These are phyloP conservation scores for Canariomyces notabilis DNA, from an alignment of 2,329 filamentous ascomycete genomes.

Conservation along the genomic window DNA sequence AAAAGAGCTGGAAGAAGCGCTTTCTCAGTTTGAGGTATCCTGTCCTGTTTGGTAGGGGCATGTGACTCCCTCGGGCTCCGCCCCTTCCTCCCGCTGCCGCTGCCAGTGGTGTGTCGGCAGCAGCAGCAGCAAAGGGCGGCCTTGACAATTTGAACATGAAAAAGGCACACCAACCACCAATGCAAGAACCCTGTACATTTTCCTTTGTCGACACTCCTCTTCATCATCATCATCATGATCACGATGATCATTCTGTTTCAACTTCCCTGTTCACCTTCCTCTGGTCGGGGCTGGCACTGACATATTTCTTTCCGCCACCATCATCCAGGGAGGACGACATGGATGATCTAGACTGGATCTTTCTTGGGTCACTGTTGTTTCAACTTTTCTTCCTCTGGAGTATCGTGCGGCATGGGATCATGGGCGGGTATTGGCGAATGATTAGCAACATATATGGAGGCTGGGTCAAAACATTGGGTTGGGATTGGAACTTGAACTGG, in stretches of 20 bases:
- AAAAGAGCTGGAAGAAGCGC: slow-evolving; percentile 22
- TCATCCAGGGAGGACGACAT: slow-evolving; percentile 8
- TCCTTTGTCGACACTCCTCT: slow-evolving; percentile 22
- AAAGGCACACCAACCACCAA: slow-evolving; percentile 6
- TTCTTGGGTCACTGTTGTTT: slow-evolving; percentile 20
- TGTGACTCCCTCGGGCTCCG: slow-evolving; percentile 20
- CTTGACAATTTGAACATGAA: slow-evolving; percentile 2
- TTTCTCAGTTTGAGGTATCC: slow-evolving; percentile 20
- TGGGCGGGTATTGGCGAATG: background rate
- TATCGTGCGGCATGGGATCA: slow-evolving; percentile 13
- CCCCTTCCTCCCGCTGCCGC: no score
- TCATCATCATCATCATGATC: no score
- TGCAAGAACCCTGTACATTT: slow-evolving; percentile 24
- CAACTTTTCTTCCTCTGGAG: slow-evolving; percentile 21
- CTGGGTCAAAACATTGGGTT: no score
- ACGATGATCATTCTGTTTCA: slow-evolving; percentile 9
- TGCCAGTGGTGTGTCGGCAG: no score
- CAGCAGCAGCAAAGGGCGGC: background rate
- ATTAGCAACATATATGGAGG: slow-evolving; percentile 3
- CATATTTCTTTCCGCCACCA: slow-evolving; percentile 13
- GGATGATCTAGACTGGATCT: slow-evolving; percentile 19
- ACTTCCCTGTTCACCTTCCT: slow-evolving; percentile 10
- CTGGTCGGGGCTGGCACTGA: slow-evolving; percentile 16
- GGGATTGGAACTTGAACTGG: slow-evolving; percentile 7
- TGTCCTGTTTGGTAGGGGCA: slow-evolving; percentile 21